phyloP scores from a whole-genome alignment of 257 asterid genomes.

The Agastache rugosa region DNA sequence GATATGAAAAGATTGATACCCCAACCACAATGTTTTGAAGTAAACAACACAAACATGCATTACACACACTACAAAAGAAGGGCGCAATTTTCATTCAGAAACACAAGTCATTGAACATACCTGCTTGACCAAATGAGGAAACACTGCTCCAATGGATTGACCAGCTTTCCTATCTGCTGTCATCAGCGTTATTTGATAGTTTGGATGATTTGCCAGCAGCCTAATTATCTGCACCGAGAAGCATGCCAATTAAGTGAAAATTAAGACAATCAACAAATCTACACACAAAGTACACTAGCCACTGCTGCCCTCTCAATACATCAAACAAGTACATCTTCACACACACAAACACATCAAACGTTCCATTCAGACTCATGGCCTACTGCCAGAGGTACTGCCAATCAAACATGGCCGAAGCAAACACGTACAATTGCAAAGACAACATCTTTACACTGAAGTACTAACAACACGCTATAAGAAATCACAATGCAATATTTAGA shows the following conservation, averaged over 20 bases:
- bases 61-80: neutral
- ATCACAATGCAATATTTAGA: neutral
- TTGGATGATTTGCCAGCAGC: slow-evolving; percentile 79
- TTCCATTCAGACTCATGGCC: neutral
- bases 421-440: neutral
- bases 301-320: neutral
- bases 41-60: neutral
- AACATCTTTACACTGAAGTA: neutral
- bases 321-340: neutral
- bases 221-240: slow-evolving; percentile 69
- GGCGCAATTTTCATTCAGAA: neutral
- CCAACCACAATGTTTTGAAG: neutral
- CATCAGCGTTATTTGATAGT: slow-evolving; percentile 73
- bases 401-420: neutral
- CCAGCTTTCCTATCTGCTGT: slow-evolving; percentile 98
- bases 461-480: neutral
- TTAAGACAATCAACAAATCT: slow-evolving; percentile 11
- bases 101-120: slow-evolving; percentile 44
- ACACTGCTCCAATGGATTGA: slow-evolving; percentile 87
- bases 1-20: neutral
- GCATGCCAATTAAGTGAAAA: neutral
- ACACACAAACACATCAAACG: neutral
- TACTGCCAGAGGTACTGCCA: too few species aligned
- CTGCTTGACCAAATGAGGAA: slow-evolving; percentile 81
- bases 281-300: neutral